A percentile compares a stretch with the other conserved stretches of the same genome.
Conservation (phyloP, 2,329 filamentous ascomycete genomes). For the Fusarium sp. region DNA sequence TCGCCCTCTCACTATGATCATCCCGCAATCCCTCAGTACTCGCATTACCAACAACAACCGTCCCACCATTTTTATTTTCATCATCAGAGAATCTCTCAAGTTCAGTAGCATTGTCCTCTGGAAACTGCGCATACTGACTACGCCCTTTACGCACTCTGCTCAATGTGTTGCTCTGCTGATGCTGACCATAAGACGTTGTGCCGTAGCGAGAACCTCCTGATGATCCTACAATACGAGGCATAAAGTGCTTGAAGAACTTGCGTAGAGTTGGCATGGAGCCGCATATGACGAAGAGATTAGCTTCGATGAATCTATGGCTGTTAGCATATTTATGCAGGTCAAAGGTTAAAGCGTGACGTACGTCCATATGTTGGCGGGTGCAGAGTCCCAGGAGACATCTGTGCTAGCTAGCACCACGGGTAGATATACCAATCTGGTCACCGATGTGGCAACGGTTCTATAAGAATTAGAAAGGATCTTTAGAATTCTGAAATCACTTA, state of each 20-base stretch:
- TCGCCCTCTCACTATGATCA: constrained; percentile 41
- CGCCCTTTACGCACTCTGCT: constrained; percentile 26
- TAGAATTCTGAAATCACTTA: background rate
- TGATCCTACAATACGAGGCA: constrained; percentile 41
- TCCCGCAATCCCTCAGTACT: constrained; percentile 21
- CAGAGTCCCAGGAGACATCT: constrained; percentile 46
- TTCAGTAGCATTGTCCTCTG: constrained; percentile 22
- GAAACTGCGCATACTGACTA: constrained; percentile 29
- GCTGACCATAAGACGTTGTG: constrained; percentile 11
- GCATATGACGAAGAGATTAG: constrained; percentile 54
- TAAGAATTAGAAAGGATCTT: background rate
- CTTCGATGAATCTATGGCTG: constrained; percentile 47
- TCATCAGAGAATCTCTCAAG: constrained; percentile 17
- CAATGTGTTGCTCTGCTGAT: constrained; percentile 13
- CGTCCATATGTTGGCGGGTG: constrained; percentile 44
- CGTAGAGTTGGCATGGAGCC: constrained; percentile 52
- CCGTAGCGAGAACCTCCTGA: background rate
- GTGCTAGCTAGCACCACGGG: constrained; percentile 36
- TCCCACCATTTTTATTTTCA: constrained; percentile 1
- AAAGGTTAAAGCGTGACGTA: constrained; percentile 17
- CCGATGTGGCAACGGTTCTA: constrained; percentile 45
- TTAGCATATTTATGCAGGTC: background rate
- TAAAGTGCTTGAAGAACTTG: constrained; percentile 48
- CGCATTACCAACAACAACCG: constrained; percentile 16
- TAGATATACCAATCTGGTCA: constrained; percentile 43